Evolutionary conservation across 2,329 filamentous ascomycete species (phyloP).

Genomic region (Trichoderma semiorbis): DNA sequence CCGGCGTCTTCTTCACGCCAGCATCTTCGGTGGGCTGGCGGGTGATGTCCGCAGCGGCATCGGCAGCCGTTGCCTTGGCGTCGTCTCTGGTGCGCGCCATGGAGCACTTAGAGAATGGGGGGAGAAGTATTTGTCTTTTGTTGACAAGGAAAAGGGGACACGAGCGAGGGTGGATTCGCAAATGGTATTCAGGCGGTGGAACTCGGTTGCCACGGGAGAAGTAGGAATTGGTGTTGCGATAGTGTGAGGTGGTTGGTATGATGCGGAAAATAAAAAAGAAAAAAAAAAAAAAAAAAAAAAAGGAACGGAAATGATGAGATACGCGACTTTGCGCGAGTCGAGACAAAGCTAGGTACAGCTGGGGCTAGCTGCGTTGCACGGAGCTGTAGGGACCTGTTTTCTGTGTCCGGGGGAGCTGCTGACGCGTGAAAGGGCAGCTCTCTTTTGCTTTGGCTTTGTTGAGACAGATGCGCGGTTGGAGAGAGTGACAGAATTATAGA

Average conservation of each 20-base stretch:
- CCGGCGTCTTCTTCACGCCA: slow-evolving; percentile 38
- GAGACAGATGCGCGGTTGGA: not conserved
- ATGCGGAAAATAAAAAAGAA: not conserved
- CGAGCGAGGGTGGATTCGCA: not conserved
- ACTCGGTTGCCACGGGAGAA: not conserved
- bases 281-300: slow-evolving; percentile 6
- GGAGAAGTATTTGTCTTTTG: not conserved
- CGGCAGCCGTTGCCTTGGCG: slow-evolving; percentile 24
- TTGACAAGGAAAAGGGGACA: not conserved
- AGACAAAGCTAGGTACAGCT: not conserved
- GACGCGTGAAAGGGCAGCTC: not conserved
- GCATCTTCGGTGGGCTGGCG: slow-evolving; percentile 20
- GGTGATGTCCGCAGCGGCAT: slow-evolving; percentile 34
- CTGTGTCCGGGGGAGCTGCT: not conserved
- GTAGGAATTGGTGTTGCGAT: slow-evolving; percentile 1
- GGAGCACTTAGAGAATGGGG: not conserved
- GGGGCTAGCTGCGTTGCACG: not conserved
- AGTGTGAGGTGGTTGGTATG: not conserved
- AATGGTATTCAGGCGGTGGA: slow-evolving; percentile 4
- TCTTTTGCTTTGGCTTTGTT: not conserved
- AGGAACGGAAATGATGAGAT: slow-evolving; percentile 9
- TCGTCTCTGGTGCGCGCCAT: slow-evolving; percentile 36
- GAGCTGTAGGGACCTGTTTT: not conserved
- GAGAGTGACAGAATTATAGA: slow-evolving; percentile 2
- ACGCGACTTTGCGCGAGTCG: slow-evolving; percentile 15